A percentile compares a stretch with the other conserved stretches of the same genome.
Evolutionary conservation across 345 rosid genomes (phyloP).

Genomic region (Raphanus raphanistrum): DNA sequence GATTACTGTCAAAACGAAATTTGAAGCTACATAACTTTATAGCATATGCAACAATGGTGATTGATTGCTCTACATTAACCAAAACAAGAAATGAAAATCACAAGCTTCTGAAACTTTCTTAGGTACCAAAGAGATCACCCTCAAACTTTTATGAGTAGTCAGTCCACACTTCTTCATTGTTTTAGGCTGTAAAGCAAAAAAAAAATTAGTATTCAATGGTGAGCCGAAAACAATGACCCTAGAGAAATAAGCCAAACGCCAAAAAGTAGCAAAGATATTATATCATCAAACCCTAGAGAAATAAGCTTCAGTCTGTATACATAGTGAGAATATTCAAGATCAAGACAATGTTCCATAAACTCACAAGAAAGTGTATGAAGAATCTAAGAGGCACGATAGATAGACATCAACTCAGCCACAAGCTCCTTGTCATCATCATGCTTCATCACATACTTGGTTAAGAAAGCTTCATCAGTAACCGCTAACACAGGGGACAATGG

Average conservation of each 20-base stretch:
- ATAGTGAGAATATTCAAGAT: no score
- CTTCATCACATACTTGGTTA: neutral
- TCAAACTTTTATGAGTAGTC: neutral
- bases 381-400: neutral
- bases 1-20: neutral
- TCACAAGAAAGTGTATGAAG: neutral
- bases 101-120: neutral
- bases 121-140: neutral
- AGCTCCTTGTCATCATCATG: slow-evolving; percentile 2
- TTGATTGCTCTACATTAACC: neutral
- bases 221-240: no score
- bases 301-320: neutral
- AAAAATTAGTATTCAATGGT: no score
- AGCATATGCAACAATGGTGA: neutral
- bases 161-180: no score
- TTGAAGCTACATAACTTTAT: neutral
- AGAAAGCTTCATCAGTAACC: neutral
- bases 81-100: neutral
- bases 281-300: neutral
- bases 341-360: neutral
- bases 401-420: slow-evolving; percentile 15
- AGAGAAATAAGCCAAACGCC: neutral
- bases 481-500: neutral
- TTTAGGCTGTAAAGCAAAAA: no score
- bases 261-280: neutral